Base-by-base conservation (phyloP, 441 rosid species). In the Populus hybrid region DNA sequence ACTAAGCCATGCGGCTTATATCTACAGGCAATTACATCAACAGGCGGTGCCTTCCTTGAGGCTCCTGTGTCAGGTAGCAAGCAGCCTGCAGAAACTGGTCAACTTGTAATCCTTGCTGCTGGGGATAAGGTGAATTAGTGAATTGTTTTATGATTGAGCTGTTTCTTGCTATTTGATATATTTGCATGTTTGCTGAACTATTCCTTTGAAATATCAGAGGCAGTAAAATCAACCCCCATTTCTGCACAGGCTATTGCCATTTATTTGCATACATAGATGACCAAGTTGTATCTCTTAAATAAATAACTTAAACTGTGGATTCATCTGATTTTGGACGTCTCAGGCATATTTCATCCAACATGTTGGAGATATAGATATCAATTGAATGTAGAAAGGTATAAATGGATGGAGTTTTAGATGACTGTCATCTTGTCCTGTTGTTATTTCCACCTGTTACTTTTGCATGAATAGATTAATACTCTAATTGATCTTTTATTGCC, bases 1-100 rank as follows among this genome's bases (percentile, higher is more conserved):
- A 20, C 16, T 40, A 36, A 50, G 5, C 9, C 74, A 18, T 28
- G 61, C 30, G 8, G 69, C 34, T 77, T 73, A 76, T 73, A 38
- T 83, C 77, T 73, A n/a, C 82, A 93, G 99, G 98, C 91, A 74
- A 88, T 92, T 61, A 87, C 86, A 10, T 83, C 93, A 38, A 95
- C 90, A 77, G 98, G 97, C 35, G 98, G 93, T 77, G 80, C 83
- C 74, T 95, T 91, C 80, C 88, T 95, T 36, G 98, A 95, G 85
- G 98, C 93, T 73, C 99, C 97, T 0, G 99, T 95, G 84, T 94
- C 98, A 0, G 98, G 98, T 78, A 94, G 99, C 84, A 94, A 94
- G 85, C 91, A 95, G 80, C 98, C 98, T 18, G 99, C 99, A 11
- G 98, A 95, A 91, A 92, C 92, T 85, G 99, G 97, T 66, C 97